These are phyloP conservation scores for Cystobasidiaceae sp. DNA, from an alignment of 1,284 basidiomycete genomes.

Conservation along the genomic window DNA sequence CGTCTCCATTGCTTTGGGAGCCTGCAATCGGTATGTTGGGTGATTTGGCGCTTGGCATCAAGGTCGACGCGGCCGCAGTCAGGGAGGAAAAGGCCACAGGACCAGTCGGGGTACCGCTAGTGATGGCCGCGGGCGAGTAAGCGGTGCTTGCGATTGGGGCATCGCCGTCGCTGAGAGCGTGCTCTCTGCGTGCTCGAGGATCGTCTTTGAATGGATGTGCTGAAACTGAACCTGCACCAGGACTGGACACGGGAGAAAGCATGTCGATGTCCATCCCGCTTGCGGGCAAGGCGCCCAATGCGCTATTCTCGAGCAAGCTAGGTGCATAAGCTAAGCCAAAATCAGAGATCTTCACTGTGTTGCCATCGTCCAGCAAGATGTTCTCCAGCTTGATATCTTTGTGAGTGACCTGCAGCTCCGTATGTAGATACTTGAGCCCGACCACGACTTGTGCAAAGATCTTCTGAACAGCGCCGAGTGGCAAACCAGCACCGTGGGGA, in stretches of 20 bases:
- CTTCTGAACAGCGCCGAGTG: conserved; percentile 59
- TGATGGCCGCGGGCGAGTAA: too few species aligned
- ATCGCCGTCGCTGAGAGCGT: conserved; percentile 24
- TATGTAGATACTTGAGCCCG: conserved; percentile 80
- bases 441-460: conserved; percentile 86
- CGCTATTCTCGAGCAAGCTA: conserved; percentile 42
- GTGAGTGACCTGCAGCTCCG: conserved; percentile 70
- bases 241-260: conserved; percentile 33
- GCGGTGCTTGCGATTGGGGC: conserved; percentile 48
- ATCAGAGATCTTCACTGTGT: conserved; percentile 71
- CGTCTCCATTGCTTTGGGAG: too few species aligned
- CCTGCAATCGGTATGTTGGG: neutral
- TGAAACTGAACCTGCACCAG: neutral
- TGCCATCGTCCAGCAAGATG: conserved; percentile 79
- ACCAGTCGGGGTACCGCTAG: neutral
- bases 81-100: conserved; percentile 11
- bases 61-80: conserved; percentile 9
- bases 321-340: conserved; percentile 63
- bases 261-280: conserved; percentile 48
- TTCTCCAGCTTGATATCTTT: conserved; percentile 96
- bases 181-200: conserved; percentile 7
- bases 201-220: conserved; percentile 19
- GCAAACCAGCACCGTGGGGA: conserved; percentile 28
- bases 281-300: neutral
- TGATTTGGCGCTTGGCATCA: conserved; percentile 3